Conservation (phyloP, 495 filamentous ascomycete genomes). For the Choiromyces venosus region DNA sequence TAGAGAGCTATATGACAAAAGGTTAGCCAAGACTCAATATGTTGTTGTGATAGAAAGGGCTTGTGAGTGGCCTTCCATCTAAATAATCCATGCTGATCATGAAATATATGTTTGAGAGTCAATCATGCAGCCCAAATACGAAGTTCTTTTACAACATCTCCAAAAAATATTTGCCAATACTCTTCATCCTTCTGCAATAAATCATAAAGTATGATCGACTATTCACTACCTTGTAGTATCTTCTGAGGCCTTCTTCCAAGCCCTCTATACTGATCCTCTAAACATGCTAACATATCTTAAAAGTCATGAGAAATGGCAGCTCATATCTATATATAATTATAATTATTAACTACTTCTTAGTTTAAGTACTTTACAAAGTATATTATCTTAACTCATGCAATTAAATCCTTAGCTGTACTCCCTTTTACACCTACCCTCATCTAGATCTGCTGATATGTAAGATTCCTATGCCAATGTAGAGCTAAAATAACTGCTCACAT, state of each 20-base stretch:
- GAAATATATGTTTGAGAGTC: neutral
- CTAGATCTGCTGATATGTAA: too few species aligned
- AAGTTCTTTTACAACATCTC: conserved; percentile 5
- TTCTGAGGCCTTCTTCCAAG: neutral
- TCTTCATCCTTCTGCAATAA: neutral
- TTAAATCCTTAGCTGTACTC: too few species aligned
- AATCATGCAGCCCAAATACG: neutral
- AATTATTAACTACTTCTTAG: too few species aligned
- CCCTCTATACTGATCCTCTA: neutral
- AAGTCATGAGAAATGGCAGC: neutral
- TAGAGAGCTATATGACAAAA: neutral
- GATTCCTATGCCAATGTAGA: too few species aligned
- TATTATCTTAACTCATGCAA: too few species aligned
- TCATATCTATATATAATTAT: too few species aligned
- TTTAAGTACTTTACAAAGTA: too few species aligned
- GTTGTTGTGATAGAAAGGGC: too few species aligned
- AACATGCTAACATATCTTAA: neutral
- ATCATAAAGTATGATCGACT: neutral
- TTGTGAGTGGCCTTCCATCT: too few species aligned
- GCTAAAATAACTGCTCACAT: too few species aligned
- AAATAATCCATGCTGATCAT: neutral
- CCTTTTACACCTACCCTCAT: too few species aligned
- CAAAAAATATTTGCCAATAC: neutral
- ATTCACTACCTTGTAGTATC: neutral
- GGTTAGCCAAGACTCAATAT: too few species aligned